Evolutionary conservation across 106 monocot species (phyloP), one percentile per base, ranked within the genome.

Genomic region (Acanthochlamys bracteata): DNA sequence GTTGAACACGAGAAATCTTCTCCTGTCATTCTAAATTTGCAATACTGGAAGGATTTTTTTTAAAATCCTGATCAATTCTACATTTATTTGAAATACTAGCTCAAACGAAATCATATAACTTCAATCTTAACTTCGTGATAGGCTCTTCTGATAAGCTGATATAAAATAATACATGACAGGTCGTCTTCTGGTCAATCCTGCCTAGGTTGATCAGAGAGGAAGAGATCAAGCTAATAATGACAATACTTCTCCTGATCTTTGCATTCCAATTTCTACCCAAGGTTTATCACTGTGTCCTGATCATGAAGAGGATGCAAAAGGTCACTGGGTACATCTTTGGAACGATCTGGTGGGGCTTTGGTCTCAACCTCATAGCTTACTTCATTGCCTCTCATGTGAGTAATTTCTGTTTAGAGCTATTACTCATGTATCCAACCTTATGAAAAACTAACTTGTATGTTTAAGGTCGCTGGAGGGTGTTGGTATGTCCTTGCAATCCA

Each of bases 401-500:
- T 76, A 54, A 22, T 20, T 25, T 33, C 33, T 3, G 33, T 33
- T 33, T 33, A 33, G 33, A 33, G 33, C 0, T 41, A 22, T 39
- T 43, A 19, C 22, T n/a, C n/a, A n/a, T n/a, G 39, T 45, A 24
- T 53, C 27, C 6, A 16, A 45, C 7, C 19, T 43, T 43, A 4
- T 17, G 3, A 41, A 19, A 24, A 19, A 68, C 42, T 25, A 11
- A 26, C 39, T 0, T 11, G 66, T 0, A 8, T 33, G 17, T 79
- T 57, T 68, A 76, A 94, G 94, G 89, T 94, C 42, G 89, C 86
- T 19, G 90, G 94, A 27, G 84, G 90, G 0, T 90, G 94, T 42
- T 94, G 94, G 94, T 94, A 94, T 74, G 81, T 90, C 53, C 90
- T 94, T 59, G 90, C 89, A 69, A 84, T 94, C 60, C 94, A 94